Conservation (phyloP, 1,139 yeast species). For the Geotrichum cucujoidarum region DNA sequence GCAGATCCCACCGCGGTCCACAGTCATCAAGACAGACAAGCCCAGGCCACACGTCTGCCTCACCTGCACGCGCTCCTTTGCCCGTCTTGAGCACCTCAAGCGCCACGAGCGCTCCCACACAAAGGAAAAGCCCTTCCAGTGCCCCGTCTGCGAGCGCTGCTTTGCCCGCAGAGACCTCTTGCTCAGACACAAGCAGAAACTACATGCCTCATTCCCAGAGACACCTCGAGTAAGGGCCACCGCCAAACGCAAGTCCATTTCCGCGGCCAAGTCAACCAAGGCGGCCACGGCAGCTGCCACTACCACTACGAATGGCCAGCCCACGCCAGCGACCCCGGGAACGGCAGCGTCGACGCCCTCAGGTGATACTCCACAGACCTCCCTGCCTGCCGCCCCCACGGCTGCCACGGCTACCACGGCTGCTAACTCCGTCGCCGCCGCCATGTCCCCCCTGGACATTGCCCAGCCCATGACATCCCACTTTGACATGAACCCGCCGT, state of each 20-base stretch:
- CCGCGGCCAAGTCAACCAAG: constrained; percentile 14
- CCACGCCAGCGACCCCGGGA: background rate
- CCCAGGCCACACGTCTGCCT: constrained; percentile 90
- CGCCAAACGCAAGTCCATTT: constrained; percentile 18
- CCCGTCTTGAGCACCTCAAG: constrained; percentile 86
- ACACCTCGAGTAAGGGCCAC: constrained; percentile 25
- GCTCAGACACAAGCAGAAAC: constrained; percentile 87
- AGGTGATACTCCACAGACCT: background rate
- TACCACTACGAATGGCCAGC: background rate
- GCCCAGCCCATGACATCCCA: background rate
- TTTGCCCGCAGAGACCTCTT: constrained; percentile 89
- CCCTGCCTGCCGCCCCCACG: constrained; percentile 1
- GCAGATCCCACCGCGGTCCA: constrained; percentile 84
- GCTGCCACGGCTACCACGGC: too few relatives aligned
- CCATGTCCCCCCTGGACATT: constrained; percentile 1
- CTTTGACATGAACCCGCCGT: too few relatives aligned
- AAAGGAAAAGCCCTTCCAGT: constrained; percentile 92
- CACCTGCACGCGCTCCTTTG: constrained; percentile 92
- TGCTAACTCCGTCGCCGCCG: background rate
- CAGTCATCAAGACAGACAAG: constrained; percentile 76
- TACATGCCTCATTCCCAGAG: constrained; percentile 55
- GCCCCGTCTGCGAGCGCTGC: constrained; percentile 95
- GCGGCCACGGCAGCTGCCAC: too few relatives aligned
- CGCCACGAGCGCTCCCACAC: constrained; percentile 95
- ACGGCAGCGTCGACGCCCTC: background rate